These are phyloP conservation scores for Davidsoniella eucalypti DNA, from an alignment of 2,329 filamentous ascomycete genomes.

Conservation along the genomic window DNA sequence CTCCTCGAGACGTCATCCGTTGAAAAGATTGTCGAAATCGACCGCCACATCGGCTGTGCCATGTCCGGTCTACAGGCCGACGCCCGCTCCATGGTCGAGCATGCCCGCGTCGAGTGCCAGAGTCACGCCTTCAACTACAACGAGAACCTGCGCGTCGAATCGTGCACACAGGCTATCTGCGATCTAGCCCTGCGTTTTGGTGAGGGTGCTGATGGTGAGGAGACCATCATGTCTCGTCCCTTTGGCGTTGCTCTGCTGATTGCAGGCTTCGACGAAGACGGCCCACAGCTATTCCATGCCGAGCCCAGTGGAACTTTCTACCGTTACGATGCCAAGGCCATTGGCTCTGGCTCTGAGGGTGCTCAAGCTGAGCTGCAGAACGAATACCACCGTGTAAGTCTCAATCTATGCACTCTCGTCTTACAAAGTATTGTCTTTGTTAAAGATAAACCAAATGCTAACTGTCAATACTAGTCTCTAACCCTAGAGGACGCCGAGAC, in stretches of 20 bases:
- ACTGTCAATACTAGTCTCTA: constrained; percentile 43
- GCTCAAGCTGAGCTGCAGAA: constrained; percentile 97
- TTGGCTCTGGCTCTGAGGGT: constrained; percentile 91
- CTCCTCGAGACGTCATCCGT: constrained; percentile 95
- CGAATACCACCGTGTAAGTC: constrained; percentile 75
- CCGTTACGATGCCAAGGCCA: constrained; percentile 96
- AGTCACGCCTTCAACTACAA: constrained; percentile 97
- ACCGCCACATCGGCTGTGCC: constrained; percentile 95
- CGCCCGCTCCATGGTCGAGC: constrained; percentile 93
- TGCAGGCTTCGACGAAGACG: constrained; percentile 93
- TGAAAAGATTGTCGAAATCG: constrained; percentile 99
- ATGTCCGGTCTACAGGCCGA: constrained; percentile 98
- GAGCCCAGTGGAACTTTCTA: constrained; percentile 98
- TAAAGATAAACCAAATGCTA: neutral
- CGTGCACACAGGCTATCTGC: constrained; percentile 96
- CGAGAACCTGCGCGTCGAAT: constrained; percentile 87
- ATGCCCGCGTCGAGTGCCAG: constrained; percentile 93
- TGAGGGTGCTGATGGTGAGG: constrained; percentile 91
- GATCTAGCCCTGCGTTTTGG: constrained; percentile 92
- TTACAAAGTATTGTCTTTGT: neutral
- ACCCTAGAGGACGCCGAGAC: constrained; percentile 88
- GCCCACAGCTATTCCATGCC: constrained; percentile 91
- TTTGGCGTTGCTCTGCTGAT: constrained; percentile 95
- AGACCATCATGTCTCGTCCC: constrained; percentile 95
- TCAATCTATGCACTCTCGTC: neutral